phyloP scores from a whole-genome alignment of 345 rosid species.

The Noccaea caerulescens region DNA sequence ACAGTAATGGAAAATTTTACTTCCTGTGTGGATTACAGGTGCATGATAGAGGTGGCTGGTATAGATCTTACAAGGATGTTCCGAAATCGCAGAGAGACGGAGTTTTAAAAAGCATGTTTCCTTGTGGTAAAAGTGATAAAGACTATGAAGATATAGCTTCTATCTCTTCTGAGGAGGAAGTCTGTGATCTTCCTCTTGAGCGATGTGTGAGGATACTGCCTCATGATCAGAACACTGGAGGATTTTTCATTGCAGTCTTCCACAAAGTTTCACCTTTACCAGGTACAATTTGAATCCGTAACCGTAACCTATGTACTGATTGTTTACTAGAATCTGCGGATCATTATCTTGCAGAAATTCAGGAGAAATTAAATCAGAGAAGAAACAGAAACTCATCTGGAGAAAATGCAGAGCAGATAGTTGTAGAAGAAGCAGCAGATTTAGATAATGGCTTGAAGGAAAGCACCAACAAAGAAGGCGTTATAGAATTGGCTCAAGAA shows the following conservation, averaged over 20 bases:
- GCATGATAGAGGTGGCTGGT: conserved; percentile 72
- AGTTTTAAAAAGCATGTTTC: conserved; percentile 78
- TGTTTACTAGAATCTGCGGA: background rate
- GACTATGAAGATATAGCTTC: conserved; percentile 35
- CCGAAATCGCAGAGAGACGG: conserved; percentile 55
- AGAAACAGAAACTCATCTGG: conserved; percentile 39
- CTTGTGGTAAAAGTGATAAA: conserved; percentile 59
- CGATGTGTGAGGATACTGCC: conserved; percentile 91
- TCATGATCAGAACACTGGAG: conserved; percentile 96
- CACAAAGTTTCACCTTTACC: conserved; percentile 75
- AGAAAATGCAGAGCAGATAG: conserved; percentile 45
- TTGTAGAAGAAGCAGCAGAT: conserved; percentile 40
- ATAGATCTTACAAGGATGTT: conserved; percentile 73
- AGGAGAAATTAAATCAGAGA: conserved; percentile 46
- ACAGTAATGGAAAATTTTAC: background rate
- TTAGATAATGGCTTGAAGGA: conserved; percentile 44
- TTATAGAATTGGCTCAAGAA: conserved; percentile 23
- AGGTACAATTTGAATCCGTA: conserved; percentile 48
- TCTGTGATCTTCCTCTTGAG: conserved; percentile 76
- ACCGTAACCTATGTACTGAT: background rate
- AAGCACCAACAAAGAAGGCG: conserved; percentile 19
- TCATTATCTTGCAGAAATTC: conserved; percentile 49
- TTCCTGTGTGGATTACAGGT: conserved; percentile 58
- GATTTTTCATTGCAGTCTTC: conserved; percentile 88
- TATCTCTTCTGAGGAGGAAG: conserved; percentile 49